phyloP scores from a whole-genome alignment of 495 filamentous ascomycete genomes.

The Neurospora cerealis region DNA sequence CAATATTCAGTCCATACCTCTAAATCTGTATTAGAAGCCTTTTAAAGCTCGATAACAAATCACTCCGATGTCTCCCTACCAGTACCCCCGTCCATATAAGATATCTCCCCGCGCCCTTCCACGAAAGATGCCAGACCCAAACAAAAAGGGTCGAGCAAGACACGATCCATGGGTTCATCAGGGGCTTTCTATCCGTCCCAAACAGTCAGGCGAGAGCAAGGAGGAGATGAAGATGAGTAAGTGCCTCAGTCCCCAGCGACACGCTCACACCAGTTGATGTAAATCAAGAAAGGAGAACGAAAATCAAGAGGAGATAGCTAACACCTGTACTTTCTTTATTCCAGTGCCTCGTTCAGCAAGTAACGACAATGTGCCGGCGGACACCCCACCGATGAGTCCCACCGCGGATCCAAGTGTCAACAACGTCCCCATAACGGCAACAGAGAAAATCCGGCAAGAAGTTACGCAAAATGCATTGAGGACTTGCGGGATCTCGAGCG shows the following conservation, averaged over 20 bases:
- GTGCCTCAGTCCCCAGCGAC: background rate
- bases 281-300: no score
- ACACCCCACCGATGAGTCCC: background rate
- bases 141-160: background rate
- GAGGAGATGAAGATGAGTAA: background rate
- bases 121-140: background rate
- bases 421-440: background rate
- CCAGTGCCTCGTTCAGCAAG: background rate
- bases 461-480: no score
- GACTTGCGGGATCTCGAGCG: no score
- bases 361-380: background rate
- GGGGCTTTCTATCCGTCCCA: background rate
- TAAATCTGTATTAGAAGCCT: no score
- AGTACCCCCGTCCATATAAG: no score
- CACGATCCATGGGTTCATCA: background rate
- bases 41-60: background rate
- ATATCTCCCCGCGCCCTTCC: background rate
- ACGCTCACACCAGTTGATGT: background rate
- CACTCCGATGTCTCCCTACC: background rate
- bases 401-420: background rate
- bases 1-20: no score
- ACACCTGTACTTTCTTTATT: background rate
- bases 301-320: background rate
- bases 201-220: background rate
- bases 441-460: no score